phyloP scores from a whole-genome alignment of 2,329 filamentous ascomycete species.

The Epichloe brachyelytri region DNA sequence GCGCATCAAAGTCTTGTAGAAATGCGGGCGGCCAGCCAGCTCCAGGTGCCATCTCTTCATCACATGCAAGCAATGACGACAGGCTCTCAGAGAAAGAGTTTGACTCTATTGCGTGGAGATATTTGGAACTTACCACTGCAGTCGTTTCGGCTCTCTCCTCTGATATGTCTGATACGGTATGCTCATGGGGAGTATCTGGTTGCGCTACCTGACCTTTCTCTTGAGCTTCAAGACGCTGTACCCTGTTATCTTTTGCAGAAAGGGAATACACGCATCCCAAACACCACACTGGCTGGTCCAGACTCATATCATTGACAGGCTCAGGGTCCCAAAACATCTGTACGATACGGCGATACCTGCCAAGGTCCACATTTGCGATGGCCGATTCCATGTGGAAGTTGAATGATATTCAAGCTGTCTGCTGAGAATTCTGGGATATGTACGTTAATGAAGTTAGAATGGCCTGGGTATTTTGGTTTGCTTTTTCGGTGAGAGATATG shows the following conservation, averaged over 20 bases:
- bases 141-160: neutral
- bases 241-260: slow-evolving; percentile 8
- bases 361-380: slow-evolving; percentile 53
- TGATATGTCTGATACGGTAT: neutral
- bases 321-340: slow-evolving; percentile 89
- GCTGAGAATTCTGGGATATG: neutral
- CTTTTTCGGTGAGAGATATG: neutral
- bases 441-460: neutral
- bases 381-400: slow-evolving; percentile 20
- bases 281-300: slow-evolving; percentile 70
- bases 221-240: neutral
- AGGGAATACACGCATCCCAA: slow-evolving; percentile 45
- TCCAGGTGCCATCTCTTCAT: slow-evolving; percentile 29
- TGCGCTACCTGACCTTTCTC: neutral
- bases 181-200: neutral
- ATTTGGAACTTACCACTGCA: slow-evolving; percentile 10
- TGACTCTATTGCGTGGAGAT: slow-evolving; percentile 27
- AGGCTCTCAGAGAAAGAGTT: slow-evolving; percentile 38
- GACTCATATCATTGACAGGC: slow-evolving; percentile 61
- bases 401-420: neutral
- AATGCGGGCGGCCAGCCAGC: slow-evolving; percentile 79
- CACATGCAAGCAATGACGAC: slow-evolving; percentile 37
- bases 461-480: neutral
- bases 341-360: slow-evolving; percentile 67
- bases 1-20: slow-evolving; percentile 83